Conservation (phyloP, 805 yeast species). For the Lipomyces starkeyi region DNA sequence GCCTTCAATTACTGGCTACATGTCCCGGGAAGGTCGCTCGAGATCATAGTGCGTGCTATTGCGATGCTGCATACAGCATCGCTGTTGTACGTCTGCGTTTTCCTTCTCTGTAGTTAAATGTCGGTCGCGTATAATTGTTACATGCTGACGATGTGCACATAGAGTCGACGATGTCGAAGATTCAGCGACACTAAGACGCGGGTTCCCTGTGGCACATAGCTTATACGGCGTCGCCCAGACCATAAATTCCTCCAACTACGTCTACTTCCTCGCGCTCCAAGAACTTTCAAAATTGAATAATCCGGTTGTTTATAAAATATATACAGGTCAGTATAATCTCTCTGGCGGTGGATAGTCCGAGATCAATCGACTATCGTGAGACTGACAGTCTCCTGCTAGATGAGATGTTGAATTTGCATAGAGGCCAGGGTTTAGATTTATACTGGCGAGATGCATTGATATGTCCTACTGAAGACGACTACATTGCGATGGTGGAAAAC, state of each 20-base stretch:
- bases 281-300: constrained; percentile 50
- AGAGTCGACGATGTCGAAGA: constrained; percentile 89
- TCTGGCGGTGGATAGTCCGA: not conserved
- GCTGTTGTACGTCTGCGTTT: constrained; percentile 47
- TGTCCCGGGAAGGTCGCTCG: constrained; percentile 51
- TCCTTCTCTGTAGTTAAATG: not conserved
- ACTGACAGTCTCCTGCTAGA: constrained; percentile 58
- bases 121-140: not conserved
- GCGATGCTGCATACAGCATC: constrained; percentile 70
- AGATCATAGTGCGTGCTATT: constrained; percentile 55
- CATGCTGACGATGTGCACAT: constrained; percentile 23
- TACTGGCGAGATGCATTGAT: constrained; percentile 77
- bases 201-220: constrained; percentile 77
- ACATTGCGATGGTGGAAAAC: constrained; percentile 79
- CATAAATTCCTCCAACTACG: constrained; percentile 80
- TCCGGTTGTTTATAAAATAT: constrained; percentile 34
- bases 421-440: constrained; percentile 89
- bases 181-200: constrained; percentile 70
- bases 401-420: constrained; percentile 79
- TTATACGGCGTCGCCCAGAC: constrained; percentile 80
- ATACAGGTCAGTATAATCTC: constrained; percentile 26
- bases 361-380: constrained; percentile 8
- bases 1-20: constrained; percentile 60
- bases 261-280: constrained; percentile 75
- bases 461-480: constrained; percentile 68